These are phyloP conservation scores for Suillus luteus DNA, from an alignment of 768 basidiomycete species.

Conservation along the genomic window DNA sequence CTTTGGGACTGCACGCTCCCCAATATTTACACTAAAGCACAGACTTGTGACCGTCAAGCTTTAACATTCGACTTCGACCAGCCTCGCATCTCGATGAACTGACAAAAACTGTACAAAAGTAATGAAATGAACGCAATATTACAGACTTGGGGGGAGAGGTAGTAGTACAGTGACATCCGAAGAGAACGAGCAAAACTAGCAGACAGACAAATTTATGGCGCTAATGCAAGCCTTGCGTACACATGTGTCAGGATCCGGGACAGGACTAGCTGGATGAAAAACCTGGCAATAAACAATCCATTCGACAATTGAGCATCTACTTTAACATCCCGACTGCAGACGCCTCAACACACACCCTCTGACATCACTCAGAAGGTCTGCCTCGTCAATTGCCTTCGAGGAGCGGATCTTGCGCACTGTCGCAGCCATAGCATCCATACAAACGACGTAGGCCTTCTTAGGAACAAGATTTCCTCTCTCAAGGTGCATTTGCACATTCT, in stretches of 20 bases:
- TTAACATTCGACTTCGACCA: neutral
- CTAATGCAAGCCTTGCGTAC: neutral
- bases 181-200: neutral
- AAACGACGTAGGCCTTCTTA: constrained; percentile 24
- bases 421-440: constrained; percentile 12
- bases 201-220: neutral
- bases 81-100: neutral
- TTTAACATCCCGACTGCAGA: neutral
- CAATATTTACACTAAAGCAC: too few species aligned
- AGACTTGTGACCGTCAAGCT: neutral
- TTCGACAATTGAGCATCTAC: neutral
- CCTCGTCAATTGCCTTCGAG: constrained; percentile 16
- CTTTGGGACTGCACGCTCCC: too few species aligned
- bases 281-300: neutral
- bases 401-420: neutral
- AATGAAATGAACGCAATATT: neutral
- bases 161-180: neutral
- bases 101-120: neutral
- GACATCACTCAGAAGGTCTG: constrained; percentile 16
- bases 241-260: neutral
- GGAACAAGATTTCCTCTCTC: constrained; percentile 11
- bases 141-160: neutral
- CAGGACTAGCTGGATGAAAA: neutral
- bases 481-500: constrained; percentile 17
- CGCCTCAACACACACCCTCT: neutral